phyloP scores from a whole-genome alignment of 139 green algal species.

The Tetradesmus lagerheimii region DNA sequence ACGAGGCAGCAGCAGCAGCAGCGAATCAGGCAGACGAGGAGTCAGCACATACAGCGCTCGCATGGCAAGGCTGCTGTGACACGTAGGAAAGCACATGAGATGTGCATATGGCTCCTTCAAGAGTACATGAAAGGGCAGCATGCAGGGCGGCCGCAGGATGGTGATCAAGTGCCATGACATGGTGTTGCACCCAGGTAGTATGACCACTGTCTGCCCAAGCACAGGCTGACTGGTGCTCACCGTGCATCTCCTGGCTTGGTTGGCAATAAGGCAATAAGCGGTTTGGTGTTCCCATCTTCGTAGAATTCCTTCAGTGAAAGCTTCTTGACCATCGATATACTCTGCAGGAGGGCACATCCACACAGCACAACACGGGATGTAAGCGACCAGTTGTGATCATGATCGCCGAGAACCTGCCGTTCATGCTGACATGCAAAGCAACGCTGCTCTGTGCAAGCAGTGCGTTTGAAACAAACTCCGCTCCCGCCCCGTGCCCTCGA shows the following conservation, averaged over 20 bases:
- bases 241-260: background rate
- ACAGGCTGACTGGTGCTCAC: background rate
- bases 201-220: background rate
- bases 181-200: background rate
- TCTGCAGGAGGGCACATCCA: background rate
- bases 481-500: background rate
- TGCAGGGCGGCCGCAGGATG: no score
- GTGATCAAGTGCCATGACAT: no score
- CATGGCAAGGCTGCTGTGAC: background rate
- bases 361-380: no score
- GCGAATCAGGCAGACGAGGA: background rate
- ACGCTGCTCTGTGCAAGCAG: background rate
- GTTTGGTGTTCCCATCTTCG: conserved; percentile 2
- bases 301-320: conserved; percentile 37
- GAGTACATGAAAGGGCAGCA: no score
- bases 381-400: background rate
- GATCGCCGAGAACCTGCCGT: background rate
- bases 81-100: no score
- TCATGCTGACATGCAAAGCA: background rate
- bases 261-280: conserved; percentile 1
- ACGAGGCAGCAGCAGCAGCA: no score
- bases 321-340: conserved; percentile 1
- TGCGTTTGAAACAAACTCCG: conserved; percentile 7
- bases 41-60: background rate
- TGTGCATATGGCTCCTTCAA: no score